Evolutionary conservation across 2,329 filamentous ascomycete species (phyloP), one percentile per base, ranked within the genome.

Genomic region (Cladosporium cucumerinum): DNA sequence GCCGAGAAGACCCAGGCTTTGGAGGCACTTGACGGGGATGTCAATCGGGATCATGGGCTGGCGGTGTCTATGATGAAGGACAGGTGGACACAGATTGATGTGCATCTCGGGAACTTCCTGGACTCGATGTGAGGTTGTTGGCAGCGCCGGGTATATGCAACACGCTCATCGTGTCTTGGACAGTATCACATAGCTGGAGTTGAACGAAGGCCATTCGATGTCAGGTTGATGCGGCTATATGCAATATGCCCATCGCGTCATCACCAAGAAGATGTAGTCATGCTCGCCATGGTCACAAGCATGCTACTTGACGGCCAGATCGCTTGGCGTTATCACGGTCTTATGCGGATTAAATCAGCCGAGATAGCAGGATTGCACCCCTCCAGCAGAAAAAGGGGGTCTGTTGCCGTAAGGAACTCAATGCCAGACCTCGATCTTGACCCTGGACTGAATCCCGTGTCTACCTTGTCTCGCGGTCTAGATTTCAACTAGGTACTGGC

Each of bases 41-140:
- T 64, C 39, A 64, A 66, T 49, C 51, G 39, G 30, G 69, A 67
- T 39, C 62, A 63, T 57, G 54, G 25, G 30, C 49, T 63, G 63
- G 67, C 67, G 1, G 51, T 65, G 4, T 48, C 36, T n/a, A 63
- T 72, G 51, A 52, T 75, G 58, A 66, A 67, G 28, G 36, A 57
- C 30, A 67, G 73, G 28, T 81, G 79, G 79, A 74, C 70, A 61
- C 79, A 81, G 66, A 77, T 80, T 30, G 16, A 16, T 23, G n/a
- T 23, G 14, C 60, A 62, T 55, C 16, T 62, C 2, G 60, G 30
- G 12, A 58, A 28, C 4, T 58, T 58, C 23, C 25, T 46, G 21
- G 23, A 54, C 51, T 54, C 28, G n/a, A 32, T 54, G 8, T 46
- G 39, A 46, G 39, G 39, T 46, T 21, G n/a, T 11, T 21, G n/a